phyloP scores from a whole-genome alignment of 1,284 basidiomycete genomes.

The Takashimella tepidaria region DNA sequence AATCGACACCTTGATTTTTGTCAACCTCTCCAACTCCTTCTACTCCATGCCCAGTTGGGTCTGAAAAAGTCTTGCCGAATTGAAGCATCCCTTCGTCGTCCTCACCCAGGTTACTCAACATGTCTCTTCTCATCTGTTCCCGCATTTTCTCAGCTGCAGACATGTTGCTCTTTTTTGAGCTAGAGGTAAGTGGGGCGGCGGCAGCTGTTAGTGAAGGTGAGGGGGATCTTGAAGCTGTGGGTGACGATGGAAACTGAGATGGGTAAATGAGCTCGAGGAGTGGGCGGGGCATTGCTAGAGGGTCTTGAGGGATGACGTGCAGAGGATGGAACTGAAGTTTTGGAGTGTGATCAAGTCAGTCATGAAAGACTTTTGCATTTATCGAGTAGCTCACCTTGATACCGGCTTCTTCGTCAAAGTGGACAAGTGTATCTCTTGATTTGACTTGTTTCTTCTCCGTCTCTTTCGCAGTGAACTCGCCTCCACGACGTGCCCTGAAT shows the following conservation, averaged over 20 bases:
- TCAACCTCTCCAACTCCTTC: slow-evolving; percentile 4
- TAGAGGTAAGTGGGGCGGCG: neutral
- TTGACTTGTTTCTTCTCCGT: slow-evolving; percentile 32
- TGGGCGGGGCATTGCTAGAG: slow-evolving; percentile 36
- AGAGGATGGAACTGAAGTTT: slow-evolving; percentile 45
- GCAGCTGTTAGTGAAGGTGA: slow-evolving; percentile 9
- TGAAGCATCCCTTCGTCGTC: slow-evolving; percentile 14
- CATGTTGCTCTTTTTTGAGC: slow-evolving; percentile 18
- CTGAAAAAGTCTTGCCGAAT: slow-evolving; percentile 11
- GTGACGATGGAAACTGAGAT: slow-evolving; percentile 11
- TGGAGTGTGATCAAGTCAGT: neutral
- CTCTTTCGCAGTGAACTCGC: slow-evolving; percentile 30
- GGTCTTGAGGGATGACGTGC: slow-evolving; percentile 36
- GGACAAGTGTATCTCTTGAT: slow-evolving; percentile 34
- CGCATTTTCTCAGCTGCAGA: slow-evolving; percentile 37
- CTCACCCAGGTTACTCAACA: slow-evolving; percentile 30
- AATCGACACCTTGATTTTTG: slow-evolving; percentile 26
- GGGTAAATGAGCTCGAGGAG: slow-evolving; percentile 39
- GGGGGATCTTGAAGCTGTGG: slow-evolving; percentile 13
- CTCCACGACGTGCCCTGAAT: slow-evolving; percentile 34
- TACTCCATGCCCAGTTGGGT: slow-evolving; percentile 9
- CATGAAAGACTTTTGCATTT: too few species aligned
- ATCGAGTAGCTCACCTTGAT: slow-evolving; percentile 30
- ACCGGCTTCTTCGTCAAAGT: slow-evolving; percentile 33
- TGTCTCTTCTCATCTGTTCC: slow-evolving; percentile 43